These are phyloP conservation scores for Curvularia spicifera DNA, from an alignment of 2,329 filamentous ascomycete genomes.

Conservation along the genomic window DNA sequence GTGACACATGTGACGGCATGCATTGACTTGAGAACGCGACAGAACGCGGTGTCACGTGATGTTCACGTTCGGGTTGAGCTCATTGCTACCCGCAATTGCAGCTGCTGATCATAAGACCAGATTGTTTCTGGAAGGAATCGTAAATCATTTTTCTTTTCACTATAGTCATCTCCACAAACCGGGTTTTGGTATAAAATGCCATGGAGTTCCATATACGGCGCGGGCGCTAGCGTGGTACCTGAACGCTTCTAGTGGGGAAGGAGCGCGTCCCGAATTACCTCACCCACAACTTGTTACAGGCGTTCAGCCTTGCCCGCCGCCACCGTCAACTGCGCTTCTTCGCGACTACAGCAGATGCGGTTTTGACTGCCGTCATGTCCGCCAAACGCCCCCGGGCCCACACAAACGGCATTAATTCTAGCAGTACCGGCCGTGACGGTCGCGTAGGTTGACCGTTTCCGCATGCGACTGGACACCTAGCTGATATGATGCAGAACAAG, in stretches of 20 bases:
- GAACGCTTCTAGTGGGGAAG: constrained; percentile 24
- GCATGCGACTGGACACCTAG: not conserved
- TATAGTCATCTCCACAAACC: not conserved
- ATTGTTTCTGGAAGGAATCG: not conserved
- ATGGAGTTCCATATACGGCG: not conserved
- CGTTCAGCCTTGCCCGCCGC: constrained; percentile 4
- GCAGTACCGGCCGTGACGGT: constrained; percentile 17
- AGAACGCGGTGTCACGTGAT: constrained; percentile 27
- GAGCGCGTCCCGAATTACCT: constrained; percentile 28
- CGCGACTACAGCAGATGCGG: constrained; percentile 7
- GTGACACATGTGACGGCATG: not conserved
- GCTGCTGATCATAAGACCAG: no score
- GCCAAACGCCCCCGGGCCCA: constrained; percentile 43
- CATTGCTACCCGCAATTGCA: not conserved
- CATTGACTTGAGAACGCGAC: constrained; percentile 6
- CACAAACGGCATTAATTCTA: constrained; percentile 25
- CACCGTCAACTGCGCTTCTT: not conserved
- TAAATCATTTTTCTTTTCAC: not conserved
- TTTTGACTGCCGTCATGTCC: constrained; percentile 39
- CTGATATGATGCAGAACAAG: constrained; percentile 40
- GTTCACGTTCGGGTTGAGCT: not conserved
- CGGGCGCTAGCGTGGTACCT: constrained; percentile 17
- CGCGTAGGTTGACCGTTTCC: constrained; percentile 27
- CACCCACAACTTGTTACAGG: constrained; percentile 5
- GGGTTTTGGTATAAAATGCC: not conserved